Base-by-base conservation (phyloP, 23 red algal genomes). In the Gracilariopsis chorda region DNA sequence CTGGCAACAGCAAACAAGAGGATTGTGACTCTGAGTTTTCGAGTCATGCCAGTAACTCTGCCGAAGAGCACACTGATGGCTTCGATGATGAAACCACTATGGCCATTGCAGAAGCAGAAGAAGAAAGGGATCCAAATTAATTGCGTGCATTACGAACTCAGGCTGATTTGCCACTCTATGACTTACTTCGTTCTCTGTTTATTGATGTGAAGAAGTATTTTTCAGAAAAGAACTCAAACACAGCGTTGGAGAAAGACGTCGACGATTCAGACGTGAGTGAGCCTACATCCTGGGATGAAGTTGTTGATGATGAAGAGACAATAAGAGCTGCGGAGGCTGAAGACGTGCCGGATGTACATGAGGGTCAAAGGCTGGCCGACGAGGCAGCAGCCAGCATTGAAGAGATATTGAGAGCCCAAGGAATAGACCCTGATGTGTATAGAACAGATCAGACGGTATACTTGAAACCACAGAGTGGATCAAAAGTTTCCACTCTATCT, bases 321-420 rank as follows among this genome's bases (percentile, higher is more conserved):
- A 87, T 94, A 10, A 23, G 40, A 29, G 83, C 55, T 21, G 92
- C 83, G 11, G 92, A 94, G 51, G 35, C 8, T 48, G 77, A 88
- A 34, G 92, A 88, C 20, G 48, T 32, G 37, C 78, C 46, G 7
- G 77, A 94, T 77, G 92, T 51, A 3, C 39, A 12, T 37, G 82
- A 88, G 48, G 48, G 61, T 23, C 35, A 71, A 48, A 56, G 51
- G 46, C 56, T 94, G 23, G 82, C 51, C 0, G 53, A 63, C 29
- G 92, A 94, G 30, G 92, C 92, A 28, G 57, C 74, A 0, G 68
- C 86, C 40, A 43, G 45, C 23, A 62, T 94, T 13, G 85, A 82
- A 37, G 92, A 94, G 51, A 58, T 94, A 30, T 77, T 94, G 39
- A 30, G 85, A 20, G 43, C 68, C 45, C 92, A 94, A 88, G 92